Conservation (phyloP, 2,329 filamentous ascomycete species). For the Cyclaneusma minus region DNA sequence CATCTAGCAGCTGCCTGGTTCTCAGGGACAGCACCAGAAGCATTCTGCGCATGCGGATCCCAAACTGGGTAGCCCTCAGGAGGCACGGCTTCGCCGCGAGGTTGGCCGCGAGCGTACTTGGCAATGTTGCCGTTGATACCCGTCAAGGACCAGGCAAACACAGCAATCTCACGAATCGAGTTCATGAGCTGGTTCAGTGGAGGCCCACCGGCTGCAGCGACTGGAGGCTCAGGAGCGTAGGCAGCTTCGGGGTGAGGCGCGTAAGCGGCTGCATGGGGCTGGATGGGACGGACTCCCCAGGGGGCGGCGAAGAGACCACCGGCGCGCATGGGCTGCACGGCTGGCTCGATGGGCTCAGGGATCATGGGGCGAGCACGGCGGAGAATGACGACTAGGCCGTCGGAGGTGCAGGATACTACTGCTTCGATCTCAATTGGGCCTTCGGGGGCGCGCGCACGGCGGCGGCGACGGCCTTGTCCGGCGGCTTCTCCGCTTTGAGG, state of each 20-base stretch:
- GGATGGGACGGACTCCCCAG: constrained; percentile 56
- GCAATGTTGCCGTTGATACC: constrained; percentile 67
- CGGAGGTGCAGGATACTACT: constrained; percentile 82
- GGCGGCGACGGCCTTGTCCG: constrained; percentile 7
- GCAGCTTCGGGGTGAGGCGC: constrained; percentile 24
- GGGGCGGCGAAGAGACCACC: constrained; percentile 66
- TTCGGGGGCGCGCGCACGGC: constrained; percentile 16
- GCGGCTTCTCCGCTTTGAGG: constrained; percentile 9
- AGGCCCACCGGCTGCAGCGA: constrained; percentile 33
- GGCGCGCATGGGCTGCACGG: constrained; percentile 26
- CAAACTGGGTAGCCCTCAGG: constrained; percentile 43
- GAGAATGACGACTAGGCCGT: constrained; percentile 71
- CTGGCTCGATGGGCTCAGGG: constrained; percentile 35
- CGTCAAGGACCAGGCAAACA: constrained; percentile 74
- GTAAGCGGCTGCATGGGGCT: constrained; percentile 18
- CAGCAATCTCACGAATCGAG: constrained; percentile 68
- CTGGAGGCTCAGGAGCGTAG: constrained; percentile 27
- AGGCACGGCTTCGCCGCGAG: constrained; percentile 47
- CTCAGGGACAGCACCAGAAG: constrained; percentile 20
- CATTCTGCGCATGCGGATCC: constrained; percentile 26
- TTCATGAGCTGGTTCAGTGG: constrained; percentile 53
- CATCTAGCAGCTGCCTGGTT: constrained; percentile 18
- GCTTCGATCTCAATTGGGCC: constrained; percentile 61
- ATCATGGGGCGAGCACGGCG: constrained; percentile 58
- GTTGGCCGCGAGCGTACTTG: constrained; percentile 43